Evolutionary conservation across 2,329 filamentous ascomycete genomes (phyloP), one percentile per base, ranked within the genome.

Genomic region (Erysiphe pulchra): DNA sequence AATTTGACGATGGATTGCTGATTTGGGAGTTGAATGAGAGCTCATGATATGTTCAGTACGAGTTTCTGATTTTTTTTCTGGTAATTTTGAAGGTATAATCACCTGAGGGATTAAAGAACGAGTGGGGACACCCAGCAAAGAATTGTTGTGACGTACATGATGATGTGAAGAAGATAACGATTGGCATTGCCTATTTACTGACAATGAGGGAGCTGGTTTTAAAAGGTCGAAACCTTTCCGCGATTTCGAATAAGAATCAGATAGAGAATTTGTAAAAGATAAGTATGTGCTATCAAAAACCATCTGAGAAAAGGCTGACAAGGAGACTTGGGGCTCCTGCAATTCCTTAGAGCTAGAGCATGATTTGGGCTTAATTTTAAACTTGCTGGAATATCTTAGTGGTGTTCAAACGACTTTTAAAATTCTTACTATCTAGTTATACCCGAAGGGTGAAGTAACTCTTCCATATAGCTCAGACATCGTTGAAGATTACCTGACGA

Each of bases 391-490:
- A 45, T 44, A 42, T 31, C 30, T 51, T 47, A 47, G 57, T 48
- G 62, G 56, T 43, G 18, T 6, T 16, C 31, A 37, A 17, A 36
- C 14, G 14, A 38, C 20, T 40, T 16, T 8, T 42, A 18, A 34
- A 14, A 16, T 45, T 43, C 56, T 49, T 49, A 59, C 56, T 52
- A 82, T 54, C 78, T 64, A 10, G 79, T 77, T 50, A 80, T 65
- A 49, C 77, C 75, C n/a, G 77, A 71, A 1, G 75, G 70, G 55
- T 76, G 75, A 47, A 94, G 61, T 37, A 92, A 69, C 50, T 77
- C 74, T 47, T 82, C 72, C 30, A 94, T 66, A 58, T 87, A 77
- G 53, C 79, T 70, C 41, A 86, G 67, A 11, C 76, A 78, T 53
- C 77, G 74, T 53, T 81, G 77, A 42, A 86, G 64, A 50, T 74